A percentile compares a stretch with the other conserved stretches of the same genome.
phyloP scores from a whole-genome alignment of 2,329 filamentous ascomycete genomes.

The Cercospora zeae-maydis region DNA sequence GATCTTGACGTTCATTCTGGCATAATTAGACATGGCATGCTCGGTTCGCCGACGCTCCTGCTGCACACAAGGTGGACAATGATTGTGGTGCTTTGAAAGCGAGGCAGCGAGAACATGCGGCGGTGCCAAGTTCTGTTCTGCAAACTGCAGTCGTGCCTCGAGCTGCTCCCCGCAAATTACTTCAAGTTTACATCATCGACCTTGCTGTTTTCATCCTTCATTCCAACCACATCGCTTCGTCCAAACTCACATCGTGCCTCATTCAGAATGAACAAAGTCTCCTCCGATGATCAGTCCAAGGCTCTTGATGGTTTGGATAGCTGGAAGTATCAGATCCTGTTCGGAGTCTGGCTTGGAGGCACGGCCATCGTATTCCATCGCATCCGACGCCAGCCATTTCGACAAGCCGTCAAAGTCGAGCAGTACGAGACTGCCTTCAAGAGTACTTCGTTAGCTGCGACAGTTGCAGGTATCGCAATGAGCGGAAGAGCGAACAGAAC shows the following conservation, averaged over 20 bases:
- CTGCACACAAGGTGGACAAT: not conserved
- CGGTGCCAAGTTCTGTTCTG: not conserved
- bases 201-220: not conserved
- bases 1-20: not conserved
- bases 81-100: not conserved
- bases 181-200: constrained; percentile 1
- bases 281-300: not conserved
- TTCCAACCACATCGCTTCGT: not conserved
- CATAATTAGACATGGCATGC: not conserved
- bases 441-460: constrained; percentile 32
- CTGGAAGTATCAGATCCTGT: constrained; percentile 35
- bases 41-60: not conserved
- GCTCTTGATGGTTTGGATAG: not conserved
- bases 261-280: not conserved
- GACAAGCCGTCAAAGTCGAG: constrained; percentile 34
- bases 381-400: constrained; percentile 37
- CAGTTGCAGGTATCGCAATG: constrained; percentile 17
- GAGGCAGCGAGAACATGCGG: not conserved
- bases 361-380: constrained; percentile 37
- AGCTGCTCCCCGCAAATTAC: not conserved
- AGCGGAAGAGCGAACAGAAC: constrained; percentile 11
- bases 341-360: constrained; percentile 28
- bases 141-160: not conserved
- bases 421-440: constrained; percentile 41
- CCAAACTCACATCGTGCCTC: not conserved